Conservation (phyloP, 768 basidiomycete genomes). For the Suillus subalutaceus region DNA sequence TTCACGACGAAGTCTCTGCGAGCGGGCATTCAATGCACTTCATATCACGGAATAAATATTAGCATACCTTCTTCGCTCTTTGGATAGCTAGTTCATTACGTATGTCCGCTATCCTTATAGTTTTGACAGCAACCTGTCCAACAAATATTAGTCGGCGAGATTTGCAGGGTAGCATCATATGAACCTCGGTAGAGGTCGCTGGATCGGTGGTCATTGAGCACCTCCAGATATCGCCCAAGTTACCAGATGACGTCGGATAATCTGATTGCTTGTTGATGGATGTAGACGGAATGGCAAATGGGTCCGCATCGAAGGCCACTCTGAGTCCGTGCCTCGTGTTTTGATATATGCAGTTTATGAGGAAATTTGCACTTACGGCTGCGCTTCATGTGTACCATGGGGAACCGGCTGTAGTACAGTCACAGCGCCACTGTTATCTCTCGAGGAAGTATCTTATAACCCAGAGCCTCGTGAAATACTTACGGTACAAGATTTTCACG, state of each 20-base stretch:
- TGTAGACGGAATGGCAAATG: not conserved
- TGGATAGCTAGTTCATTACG: not conserved
- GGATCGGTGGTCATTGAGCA: not conserved
- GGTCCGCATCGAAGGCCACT: not conserved
- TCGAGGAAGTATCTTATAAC: not conserved
- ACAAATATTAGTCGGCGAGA: not conserved
- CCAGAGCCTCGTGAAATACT: not conserved
- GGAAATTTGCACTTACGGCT: not conserved
- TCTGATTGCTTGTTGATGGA: not conserved
- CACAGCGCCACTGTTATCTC: not conserved
- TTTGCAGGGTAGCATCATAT: not conserved
- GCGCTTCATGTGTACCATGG: not conserved
- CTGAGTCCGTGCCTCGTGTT: not conserved
- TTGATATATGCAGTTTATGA: not conserved
- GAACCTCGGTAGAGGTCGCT: not conserved
- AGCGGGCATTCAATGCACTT: not conserved
- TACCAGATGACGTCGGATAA: not conserved
- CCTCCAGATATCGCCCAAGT: conserved; percentile 1
- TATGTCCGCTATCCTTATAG: not conserved
- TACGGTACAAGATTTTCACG: not conserved
- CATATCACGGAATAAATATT: not conserved
- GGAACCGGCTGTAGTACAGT: not conserved
- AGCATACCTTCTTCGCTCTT: not conserved
- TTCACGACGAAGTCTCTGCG: conserved; percentile 1
- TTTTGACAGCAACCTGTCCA: conserved; percentile 6